Conservation (phyloP, 257 asterid species). For the Nicotiana paniculata region DNA sequence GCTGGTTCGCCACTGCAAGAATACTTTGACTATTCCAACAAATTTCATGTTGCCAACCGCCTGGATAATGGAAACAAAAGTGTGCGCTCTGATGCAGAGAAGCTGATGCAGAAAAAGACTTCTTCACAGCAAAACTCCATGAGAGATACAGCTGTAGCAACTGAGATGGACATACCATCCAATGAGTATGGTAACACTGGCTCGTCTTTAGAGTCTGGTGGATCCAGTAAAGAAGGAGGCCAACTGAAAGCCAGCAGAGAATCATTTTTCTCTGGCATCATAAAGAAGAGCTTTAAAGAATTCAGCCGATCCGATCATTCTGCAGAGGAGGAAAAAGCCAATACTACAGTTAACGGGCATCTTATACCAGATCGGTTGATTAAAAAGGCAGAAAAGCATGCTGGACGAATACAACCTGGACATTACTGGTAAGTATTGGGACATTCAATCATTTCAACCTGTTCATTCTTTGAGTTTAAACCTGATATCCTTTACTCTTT, state of each 20-base stretch:
- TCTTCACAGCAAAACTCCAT: constrained; percentile 23
- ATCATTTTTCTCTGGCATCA: constrained; percentile 49
- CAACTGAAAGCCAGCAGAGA: constrained; percentile 35
- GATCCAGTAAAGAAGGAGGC: constrained; percentile 39
- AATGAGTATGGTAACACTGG: constrained; percentile 70
- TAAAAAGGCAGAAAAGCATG: constrained; percentile 66
- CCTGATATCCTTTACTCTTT: not conserved
- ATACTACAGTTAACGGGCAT: constrained; percentile 73
- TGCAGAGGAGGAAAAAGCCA: constrained; percentile 36
- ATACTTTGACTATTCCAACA: constrained; percentile 58
- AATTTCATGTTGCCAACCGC: constrained; percentile 25
- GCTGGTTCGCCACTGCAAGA: constrained; percentile 61
- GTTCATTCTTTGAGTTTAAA: not conserved
- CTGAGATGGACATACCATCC: constrained; percentile 77
- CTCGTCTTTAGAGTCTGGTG: constrained; percentile 68
- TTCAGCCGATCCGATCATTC: constrained; percentile 20
- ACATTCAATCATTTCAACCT: not conserved
- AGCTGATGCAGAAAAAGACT: constrained; percentile 25
- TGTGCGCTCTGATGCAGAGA: constrained; percentile 36
- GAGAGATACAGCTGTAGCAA: constrained; percentile 45
- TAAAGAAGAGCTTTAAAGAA: constrained; percentile 43
- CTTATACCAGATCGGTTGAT: constrained; percentile 43
- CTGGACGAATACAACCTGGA: constrained; percentile 82
- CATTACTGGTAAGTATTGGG: constrained; percentile 65
- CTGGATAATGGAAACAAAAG: constrained; percentile 44